A percentile compares a stretch with the other conserved stretches of the same genome.
Evolutionary conservation across 2,329 filamentous ascomycete genomes (phyloP).

Genomic region (Dendrostoma leiphaemia): DNA sequence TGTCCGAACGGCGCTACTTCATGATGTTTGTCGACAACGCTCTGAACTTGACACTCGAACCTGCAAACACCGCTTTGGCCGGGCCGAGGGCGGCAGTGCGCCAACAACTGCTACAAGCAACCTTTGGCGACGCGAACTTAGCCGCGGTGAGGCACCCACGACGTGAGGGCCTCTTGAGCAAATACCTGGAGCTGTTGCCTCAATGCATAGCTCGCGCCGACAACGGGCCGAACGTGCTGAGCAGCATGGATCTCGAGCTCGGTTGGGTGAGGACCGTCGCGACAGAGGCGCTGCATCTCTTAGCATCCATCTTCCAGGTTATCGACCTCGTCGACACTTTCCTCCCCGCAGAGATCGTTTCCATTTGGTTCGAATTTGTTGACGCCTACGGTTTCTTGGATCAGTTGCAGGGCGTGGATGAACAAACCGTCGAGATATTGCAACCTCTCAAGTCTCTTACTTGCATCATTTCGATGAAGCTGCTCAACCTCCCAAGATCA

Average conservation of each 20-base stretch:
- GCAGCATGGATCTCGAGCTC: conserved; percentile 49
- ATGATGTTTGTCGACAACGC: conserved; percentile 61
- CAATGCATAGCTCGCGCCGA: conserved; percentile 49
- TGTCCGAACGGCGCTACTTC: conserved; percentile 69
- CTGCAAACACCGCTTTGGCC: conserved; percentile 21
- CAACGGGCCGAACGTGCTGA: conserved; percentile 46
- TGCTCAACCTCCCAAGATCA: conserved; percentile 65
- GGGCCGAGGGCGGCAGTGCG: conserved; percentile 16
- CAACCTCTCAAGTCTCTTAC: conserved; percentile 67
- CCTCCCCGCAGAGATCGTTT: conserved; percentile 56
- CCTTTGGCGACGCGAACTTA: conserved; percentile 18
- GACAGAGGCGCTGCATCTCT: conserved; percentile 69
- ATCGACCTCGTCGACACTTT: conserved; percentile 59
- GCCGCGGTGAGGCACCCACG: conserved; percentile 8
- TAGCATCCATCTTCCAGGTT: conserved; percentile 72
- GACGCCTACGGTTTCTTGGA: conserved; percentile 68
- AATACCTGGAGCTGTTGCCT: conserved; percentile 46
- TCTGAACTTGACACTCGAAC: conserved; percentile 48
- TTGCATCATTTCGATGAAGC: conserved; percentile 66
- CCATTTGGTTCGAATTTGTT: conserved; percentile 75
- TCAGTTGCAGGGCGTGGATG: conserved; percentile 53
- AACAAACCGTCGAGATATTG: conserved; percentile 48
- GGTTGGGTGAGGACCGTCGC: conserved; percentile 63
- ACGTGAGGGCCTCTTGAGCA: conserved; percentile 42
- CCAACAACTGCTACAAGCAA: conserved; percentile 21